Conservation (phyloP, 2,329 filamentous ascomycete species). For the Gnomoniopsis smithogilvyi region DNA sequence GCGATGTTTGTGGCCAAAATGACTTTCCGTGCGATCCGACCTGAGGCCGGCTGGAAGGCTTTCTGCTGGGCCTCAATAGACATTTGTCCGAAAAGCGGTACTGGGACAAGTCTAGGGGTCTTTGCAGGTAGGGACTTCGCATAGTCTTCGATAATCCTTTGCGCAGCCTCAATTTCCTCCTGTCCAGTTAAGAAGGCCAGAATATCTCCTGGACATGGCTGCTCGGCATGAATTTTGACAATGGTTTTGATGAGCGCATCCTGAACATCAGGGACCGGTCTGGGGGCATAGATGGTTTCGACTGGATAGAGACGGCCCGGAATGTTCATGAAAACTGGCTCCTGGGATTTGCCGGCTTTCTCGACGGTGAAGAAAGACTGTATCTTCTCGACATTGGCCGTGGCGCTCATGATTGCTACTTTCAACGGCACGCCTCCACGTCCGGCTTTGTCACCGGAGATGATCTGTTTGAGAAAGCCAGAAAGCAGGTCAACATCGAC, state of each 20-base stretch:
- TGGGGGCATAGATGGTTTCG: conserved; percentile 68
- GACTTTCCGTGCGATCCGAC: conserved; percentile 76
- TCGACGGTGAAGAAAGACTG: conserved; percentile 64
- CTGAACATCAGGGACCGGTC: conserved; percentile 75
- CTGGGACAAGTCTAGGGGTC: conserved; percentile 68
- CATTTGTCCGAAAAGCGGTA: conserved; percentile 87
- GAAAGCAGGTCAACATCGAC: conserved; percentile 90
- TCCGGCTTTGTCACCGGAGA: conserved; percentile 58
- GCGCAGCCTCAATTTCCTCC: conserved; percentile 82
- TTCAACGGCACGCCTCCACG: conserved; percentile 75
- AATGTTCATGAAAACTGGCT: conserved; percentile 53
- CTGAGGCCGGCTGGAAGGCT: conserved; percentile 74
- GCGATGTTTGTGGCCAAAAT: conserved; percentile 96
- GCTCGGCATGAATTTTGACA: conserved; percentile 80
- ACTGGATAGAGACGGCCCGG: conserved; percentile 88
- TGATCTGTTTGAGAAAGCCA: conserved; percentile 80
- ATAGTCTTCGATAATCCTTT: conserved; percentile 78
- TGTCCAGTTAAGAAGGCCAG: conserved; percentile 90
- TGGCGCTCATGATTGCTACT: conserved; percentile 95
- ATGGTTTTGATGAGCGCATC: conserved; percentile 79
- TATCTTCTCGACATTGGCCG: conserved; percentile 80
- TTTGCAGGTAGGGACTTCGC: conserved; percentile 67
- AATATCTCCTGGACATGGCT: conserved; percentile 91
- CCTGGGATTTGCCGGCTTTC: conserved; percentile 13
- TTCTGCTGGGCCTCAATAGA: conserved; percentile 82